phyloP scores from a whole-genome alignment of 768 basidiomycete species.

The Xerocomellus chrysenteron region DNA sequence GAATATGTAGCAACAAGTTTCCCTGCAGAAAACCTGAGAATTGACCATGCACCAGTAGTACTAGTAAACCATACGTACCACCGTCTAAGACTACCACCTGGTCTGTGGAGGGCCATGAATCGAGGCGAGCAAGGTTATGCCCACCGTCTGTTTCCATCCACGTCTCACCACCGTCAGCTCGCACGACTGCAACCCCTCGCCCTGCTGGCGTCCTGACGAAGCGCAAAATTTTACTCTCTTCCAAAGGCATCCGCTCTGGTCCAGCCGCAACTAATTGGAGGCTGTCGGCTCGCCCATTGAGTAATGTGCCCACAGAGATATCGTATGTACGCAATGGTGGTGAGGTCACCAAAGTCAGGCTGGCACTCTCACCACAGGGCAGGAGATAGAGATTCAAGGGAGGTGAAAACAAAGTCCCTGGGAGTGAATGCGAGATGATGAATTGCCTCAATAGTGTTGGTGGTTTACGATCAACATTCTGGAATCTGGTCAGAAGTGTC shows the following conservation, averaged over 20 bases:
- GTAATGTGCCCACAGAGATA: slow-evolving; percentile 58
- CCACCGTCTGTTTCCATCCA: slow-evolving; percentile 57
- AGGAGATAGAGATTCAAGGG: slow-evolving; percentile 56
- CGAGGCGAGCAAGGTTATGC: slow-evolving; percentile 45
- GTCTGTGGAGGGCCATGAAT: slow-evolving; percentile 57
- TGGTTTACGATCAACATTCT: slow-evolving; percentile 90
- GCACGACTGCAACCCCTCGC: slow-evolving; percentile 65
- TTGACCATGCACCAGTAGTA: not conserved
- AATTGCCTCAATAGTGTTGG: slow-evolving; percentile 80
- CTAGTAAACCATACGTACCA: slow-evolving; percentile 41
- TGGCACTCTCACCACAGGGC: slow-evolving; percentile 42
- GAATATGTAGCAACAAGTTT: slow-evolving; percentile 58
- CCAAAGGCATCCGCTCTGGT: slow-evolving; percentile 39
- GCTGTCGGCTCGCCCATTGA: slow-evolving; percentile 57
- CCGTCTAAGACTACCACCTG: slow-evolving; percentile 68
- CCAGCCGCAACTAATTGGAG: slow-evolving; percentile 44
- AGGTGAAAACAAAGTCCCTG: slow-evolving; percentile 45
- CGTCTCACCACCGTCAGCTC: slow-evolving; percentile 58
- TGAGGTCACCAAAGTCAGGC: slow-evolving; percentile 61
- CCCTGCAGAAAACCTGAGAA: slow-evolving; percentile 38
- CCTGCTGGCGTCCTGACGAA: slow-evolving; percentile 83
- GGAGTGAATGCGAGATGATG: slow-evolving; percentile 62
- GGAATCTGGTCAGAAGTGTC: slow-evolving; percentile 7
- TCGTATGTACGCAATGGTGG: slow-evolving; percentile 64
- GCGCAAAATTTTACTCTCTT: slow-evolving; percentile 53